Evolutionary conservation across 108 stramenopile genomes (phyloP).

Genomic region (Parietichytrium sp.): DNA sequence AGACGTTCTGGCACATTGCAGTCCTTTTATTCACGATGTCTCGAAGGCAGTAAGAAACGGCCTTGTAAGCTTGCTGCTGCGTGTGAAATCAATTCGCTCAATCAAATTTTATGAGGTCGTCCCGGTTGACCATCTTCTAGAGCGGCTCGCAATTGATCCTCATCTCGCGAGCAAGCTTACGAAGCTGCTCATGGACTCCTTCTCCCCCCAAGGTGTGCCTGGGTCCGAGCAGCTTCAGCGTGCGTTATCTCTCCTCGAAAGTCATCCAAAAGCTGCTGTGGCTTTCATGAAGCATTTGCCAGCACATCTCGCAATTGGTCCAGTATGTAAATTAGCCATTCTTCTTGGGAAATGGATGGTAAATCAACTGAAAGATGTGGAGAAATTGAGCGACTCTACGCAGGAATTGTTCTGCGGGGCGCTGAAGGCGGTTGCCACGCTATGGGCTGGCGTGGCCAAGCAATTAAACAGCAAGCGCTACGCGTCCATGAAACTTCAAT

Average conservation of each 20-base stretch:
- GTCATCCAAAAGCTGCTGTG: slow-evolving; percentile 71
- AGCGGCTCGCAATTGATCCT: slow-evolving; percentile 64
- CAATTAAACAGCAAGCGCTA: neutral
- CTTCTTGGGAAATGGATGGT: slow-evolving; percentile 76
- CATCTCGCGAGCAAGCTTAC: slow-evolving; percentile 69
- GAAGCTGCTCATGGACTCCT: slow-evolving; percentile 78
- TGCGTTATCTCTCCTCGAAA: slow-evolving; percentile 70
- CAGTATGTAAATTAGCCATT: slow-evolving; percentile 74
- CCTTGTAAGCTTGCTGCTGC: slow-evolving; percentile 74
- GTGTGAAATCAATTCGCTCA: slow-evolving; percentile 70
- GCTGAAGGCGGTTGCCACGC: neutral
- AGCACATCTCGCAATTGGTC: slow-evolving; percentile 61
- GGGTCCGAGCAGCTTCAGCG: slow-evolving; percentile 72
- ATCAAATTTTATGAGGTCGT: slow-evolving; percentile 92
- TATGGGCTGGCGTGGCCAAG: neutral
- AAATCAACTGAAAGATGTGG: neutral
- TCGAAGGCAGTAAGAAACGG: slow-evolving; percentile 78
- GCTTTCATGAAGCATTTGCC: slow-evolving; percentile 79
- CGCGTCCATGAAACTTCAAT: neutral
- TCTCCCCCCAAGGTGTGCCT: slow-evolving; percentile 77
- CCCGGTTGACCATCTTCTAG: slow-evolving; percentile 75
- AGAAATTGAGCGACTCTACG: neutral
- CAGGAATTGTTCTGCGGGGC: neutral
- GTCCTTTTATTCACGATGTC: slow-evolving; percentile 85
- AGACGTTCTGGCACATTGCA: slow-evolving; percentile 75